Percentiles rank a stretch among this genome's conserved stretches.
These are phyloP conservation scores for Jamesozyma jinghongensis DNA, from an alignment of 805 yeast species.

Conservation along the genomic window DNA sequence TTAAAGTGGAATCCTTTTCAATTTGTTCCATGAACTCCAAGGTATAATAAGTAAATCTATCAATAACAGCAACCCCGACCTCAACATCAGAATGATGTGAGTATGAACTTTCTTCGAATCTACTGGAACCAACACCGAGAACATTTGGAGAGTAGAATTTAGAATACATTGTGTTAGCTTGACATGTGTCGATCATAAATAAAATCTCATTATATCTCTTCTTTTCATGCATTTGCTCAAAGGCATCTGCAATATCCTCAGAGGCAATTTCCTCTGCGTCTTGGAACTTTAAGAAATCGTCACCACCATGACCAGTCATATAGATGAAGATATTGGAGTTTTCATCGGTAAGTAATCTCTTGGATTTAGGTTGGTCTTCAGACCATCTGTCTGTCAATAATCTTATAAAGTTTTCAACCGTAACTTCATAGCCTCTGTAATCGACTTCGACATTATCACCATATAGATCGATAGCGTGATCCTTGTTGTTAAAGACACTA, in stretches of 20 bases:
- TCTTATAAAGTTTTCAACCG: conserved; percentile 93
- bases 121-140: conserved; percentile 86
- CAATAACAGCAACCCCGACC: conserved; percentile 96
- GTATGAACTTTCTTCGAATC: conserved; percentile 78
- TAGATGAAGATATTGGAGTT: conserved; percentile 89
- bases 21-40: conserved; percentile 80
- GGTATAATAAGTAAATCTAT: conserved; percentile 87
- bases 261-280: conserved; percentile 97
- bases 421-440: conserved; percentile 94
- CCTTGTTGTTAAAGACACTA: conserved; percentile 87
- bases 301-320: conserved; percentile 98
- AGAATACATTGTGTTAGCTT: conserved; percentile 96
- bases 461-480: conserved; percentile 82
- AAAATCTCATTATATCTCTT: conserved; percentile 89
- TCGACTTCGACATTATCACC: conserved; percentile 95
- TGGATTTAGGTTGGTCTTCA: conserved; percentile 85
- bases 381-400: conserved; percentile 93
- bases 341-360: conserved; percentile 85
- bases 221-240: conserved; percentile 94
- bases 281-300: conserved; percentile 92
- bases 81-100: conserved; percentile 95
- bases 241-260: conserved; percentile 93
- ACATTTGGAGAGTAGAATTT: conserved; percentile 87
- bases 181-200: conserved; percentile 98
- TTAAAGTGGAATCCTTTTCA: conserved; percentile 60